Conservation (phyloP, 2,329 filamentous ascomycete species). For the Lachnellula arida region DNA sequence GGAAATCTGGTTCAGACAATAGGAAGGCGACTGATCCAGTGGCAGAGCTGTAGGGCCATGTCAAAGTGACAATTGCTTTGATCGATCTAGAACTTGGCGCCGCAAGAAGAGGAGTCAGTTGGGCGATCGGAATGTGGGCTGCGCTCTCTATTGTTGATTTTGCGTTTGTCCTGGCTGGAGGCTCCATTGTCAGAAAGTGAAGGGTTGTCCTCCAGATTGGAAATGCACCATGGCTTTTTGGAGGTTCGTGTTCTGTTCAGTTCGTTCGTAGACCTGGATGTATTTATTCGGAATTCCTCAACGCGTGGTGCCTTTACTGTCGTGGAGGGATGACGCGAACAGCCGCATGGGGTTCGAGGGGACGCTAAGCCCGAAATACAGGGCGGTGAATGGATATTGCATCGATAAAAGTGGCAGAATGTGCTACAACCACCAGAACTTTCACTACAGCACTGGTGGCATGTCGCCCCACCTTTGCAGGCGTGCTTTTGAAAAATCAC, state of each 20-base stretch:
- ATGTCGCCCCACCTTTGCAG: too few species aligned
- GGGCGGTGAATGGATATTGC: too few species aligned
- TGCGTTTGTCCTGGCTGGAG: neutral
- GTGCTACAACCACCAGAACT: too few species aligned
- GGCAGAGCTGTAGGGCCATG: constrained; percentile 86
- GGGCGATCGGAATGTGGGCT: constrained; percentile 48
- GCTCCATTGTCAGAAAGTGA: constrained; percentile 15
- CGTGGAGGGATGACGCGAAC: too few species aligned
- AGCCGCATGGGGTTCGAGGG: neutral
- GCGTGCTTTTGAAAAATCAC: too few species aligned
- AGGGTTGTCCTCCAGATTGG: constrained; percentile 1
- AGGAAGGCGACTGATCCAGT: constrained; percentile 70
- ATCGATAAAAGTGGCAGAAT: too few species aligned
- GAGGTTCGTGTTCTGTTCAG: neutral
- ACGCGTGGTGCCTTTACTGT: too few species aligned
- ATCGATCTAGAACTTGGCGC: constrained; percentile 44
- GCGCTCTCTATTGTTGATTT: constrained; percentile 17
- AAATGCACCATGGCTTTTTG: neutral
- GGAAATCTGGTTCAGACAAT: constrained; percentile 79
- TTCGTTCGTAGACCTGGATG: neutral
- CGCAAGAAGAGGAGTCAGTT: constrained; percentile 46
- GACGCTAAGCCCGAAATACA: neutral
- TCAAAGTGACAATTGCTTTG: constrained; percentile 72
- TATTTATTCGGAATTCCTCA: neutral
- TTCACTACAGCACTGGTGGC: too few species aligned